Base-by-base conservation (phyloP, 108 stramenopile genomes). In the Fragilaria crotonensis region DNA sequence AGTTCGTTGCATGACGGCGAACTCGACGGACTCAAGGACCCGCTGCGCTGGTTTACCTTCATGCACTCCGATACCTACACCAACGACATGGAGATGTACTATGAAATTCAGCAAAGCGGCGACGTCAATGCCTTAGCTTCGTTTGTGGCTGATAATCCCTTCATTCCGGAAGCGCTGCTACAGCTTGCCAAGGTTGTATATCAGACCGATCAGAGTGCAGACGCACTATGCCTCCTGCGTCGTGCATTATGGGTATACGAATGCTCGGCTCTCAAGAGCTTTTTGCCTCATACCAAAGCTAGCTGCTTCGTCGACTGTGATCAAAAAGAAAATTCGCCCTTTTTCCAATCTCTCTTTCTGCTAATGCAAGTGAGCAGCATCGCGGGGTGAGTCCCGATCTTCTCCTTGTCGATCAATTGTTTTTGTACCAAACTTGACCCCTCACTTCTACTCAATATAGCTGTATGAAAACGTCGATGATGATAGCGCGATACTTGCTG, bases 111-210 rank as follows among this genome's bases (percentile, higher is more conserved):
- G 28, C 44, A 52, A 3, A 67, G 77, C 4, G 77, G 79, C 2
- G 90, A 92, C 81, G 65, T 77, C 26, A 88, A 92, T 67, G 64
- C 76, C 3, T 45, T 92, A 25, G 81, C 80, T 2, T 64, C 86
- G 65, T 92, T 89, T 52, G 80, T 85, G 3, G 79, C 81, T 14
- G 80, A 92, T 61, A 68, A 89, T 59, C 90, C 90, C 14, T 82
- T 72, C 62, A 66, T 78, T 27, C 76, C 72, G 14, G 79, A 80
- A 33, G 80, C 87, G 0, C 48, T 87, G 20, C 50, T 92, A 47
- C 84, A 88, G 48, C 59, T 92, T 14, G 66, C 73, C 1, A 71
- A 60, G 55, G 79, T 92, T 0, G 57, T 92, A 25, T 86, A 84
- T 58, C 76, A 84, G 46, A 75, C 79, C 25, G 80, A 82, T 57